Evolutionary conservation across 345 rosid genomes (phyloP), one percentile per base, ranked within the genome.

Genomic region (Raphanus raphanistrum): DNA sequence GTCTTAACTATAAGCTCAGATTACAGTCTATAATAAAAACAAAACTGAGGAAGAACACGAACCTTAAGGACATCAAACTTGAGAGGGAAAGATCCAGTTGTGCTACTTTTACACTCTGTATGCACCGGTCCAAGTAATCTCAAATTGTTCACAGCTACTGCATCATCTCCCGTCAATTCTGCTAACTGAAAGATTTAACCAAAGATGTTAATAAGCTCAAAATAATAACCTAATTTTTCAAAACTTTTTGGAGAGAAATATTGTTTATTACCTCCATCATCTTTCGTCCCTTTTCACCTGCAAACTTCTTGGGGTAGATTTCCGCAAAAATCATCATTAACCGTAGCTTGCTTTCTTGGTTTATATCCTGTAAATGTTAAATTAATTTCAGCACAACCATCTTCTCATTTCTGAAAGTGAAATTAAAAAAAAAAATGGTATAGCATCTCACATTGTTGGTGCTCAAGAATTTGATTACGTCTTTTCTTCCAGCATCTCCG

Each of bases 401-500:
- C 27, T 1, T 59, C 29, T 11, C 5, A 58, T 43, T 10, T 15
- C 36, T 32, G 12, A 58, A 38, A 55, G 36, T 58, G n/a, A 59
- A 29, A 62, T n/a, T 12, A 3, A 12, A 11, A 41, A 36, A 71
- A 10, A 41, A 50, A 71, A 43, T 21, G 6, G 31, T 52, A 66
- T 68, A 80, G 50, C 50, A 48, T 21, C 60, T 80, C 66, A 92
- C 99, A 90, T 88, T 86, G 16, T 84, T 89, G 55, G 85, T 66
- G 68, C 88, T 88, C 68, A 95, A 83, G 86, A 84, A 95, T 65
- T 90, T 91, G 69, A 91, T 91, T 17, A 92, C 93, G 21, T 95
- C 98, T 77, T 91, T 92, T 86, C 84, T 87, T 81, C 99, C 99
- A 9, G 98, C 97, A 84, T 95, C 99, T 68, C 99, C 98, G 82